Conservation (phyloP, 2,329 filamentous ascomycete genomes). For the Colletotrichum sp. region DNA sequence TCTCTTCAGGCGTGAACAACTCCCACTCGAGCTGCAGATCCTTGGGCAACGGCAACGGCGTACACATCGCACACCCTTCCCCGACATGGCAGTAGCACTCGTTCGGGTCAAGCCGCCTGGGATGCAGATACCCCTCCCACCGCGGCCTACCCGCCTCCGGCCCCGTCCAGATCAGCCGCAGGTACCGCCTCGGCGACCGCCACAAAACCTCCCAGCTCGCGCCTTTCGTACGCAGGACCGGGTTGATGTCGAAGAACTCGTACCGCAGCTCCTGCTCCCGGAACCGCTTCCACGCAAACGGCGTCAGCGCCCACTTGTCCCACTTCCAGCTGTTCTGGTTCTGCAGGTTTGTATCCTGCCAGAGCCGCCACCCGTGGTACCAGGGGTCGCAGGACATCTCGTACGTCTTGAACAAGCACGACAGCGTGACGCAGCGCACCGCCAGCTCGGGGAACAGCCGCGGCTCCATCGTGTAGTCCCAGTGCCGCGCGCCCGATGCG, state of each 20-base stretch:
- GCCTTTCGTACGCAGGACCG: background rate
- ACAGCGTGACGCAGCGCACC: background rate
- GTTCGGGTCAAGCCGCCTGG: background rate
- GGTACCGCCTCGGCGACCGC: background rate
- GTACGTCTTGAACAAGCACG: background rate
- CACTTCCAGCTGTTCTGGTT: background rate
- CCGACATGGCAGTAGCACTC: slow-evolving; percentile 9
- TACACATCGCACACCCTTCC: background rate
- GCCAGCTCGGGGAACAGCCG: slow-evolving; percentile 8
- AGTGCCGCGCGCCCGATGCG: background rate
- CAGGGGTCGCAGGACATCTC: background rate
- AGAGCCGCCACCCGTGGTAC: background rate
- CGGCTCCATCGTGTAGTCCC: background rate
- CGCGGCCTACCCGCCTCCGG: background rate
- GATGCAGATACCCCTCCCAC: background rate
- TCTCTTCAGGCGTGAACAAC: background rate
- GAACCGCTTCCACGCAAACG: background rate
- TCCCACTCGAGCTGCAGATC: background rate
- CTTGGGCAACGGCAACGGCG: background rate
- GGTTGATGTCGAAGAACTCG: background rate
- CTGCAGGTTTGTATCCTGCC: background rate
- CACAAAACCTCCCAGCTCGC: background rate
- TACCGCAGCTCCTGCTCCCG: background rate
- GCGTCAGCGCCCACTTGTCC: background rate
- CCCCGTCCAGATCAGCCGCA: slow-evolving; percentile 1